These are phyloP conservation scores for Vairimorpha necatrix DNA, from an alignment of 371 early-diverging fungal species.

Conservation along the genomic window DNA sequence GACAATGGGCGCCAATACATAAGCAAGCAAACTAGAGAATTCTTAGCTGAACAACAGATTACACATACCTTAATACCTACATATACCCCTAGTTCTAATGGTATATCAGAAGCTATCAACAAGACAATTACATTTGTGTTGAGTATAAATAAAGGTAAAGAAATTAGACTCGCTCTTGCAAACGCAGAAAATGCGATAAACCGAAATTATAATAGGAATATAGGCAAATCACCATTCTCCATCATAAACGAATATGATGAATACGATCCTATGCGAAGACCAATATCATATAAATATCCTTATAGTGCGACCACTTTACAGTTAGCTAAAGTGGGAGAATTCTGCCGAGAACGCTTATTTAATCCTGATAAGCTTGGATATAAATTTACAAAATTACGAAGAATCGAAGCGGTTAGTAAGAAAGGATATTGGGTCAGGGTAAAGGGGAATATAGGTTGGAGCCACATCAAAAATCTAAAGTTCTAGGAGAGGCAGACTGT, in stretches of 20 bases:
- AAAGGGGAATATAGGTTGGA: slow-evolving; percentile 1
- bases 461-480: background rate
- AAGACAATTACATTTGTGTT: background rate
- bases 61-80: slow-evolving; percentile 1
- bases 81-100: slow-evolving; percentile 3
- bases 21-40: slow-evolving; percentile 14
- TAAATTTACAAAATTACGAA: background rate
- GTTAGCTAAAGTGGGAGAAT: background rate
- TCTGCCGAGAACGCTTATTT: background rate
- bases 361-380: background rate
- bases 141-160: background rate
- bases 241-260: background rate
- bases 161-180: too few relatives aligned
- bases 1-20: slow-evolving; percentile 30
- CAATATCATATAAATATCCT: background rate
- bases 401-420: too few relatives aligned
- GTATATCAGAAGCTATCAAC: slow-evolving; percentile 3
- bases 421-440: background rate
- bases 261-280: background rate
- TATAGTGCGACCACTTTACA: background rate
- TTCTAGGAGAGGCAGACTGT: too few relatives aligned
- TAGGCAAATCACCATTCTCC: background rate
- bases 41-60: background rate
- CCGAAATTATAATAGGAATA: background rate
- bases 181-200: background rate